A percentile compares a stretch with the other conserved stretches of the same genome.
Evolutionary conservation across 2,329 filamentous ascomycete genomes (phyloP).

Genomic region (Oidium heveae): DNA sequence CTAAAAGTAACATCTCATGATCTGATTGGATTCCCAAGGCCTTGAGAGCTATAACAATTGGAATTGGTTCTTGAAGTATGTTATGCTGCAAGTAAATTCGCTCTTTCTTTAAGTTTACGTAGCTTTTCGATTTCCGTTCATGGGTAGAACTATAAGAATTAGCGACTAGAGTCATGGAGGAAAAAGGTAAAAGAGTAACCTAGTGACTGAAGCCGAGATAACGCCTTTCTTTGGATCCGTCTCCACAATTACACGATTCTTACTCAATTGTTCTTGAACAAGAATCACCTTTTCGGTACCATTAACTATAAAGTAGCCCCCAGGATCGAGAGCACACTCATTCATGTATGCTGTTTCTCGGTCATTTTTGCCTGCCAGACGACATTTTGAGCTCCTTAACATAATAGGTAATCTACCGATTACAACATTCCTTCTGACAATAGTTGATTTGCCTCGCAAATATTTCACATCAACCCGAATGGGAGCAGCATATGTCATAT

Average conservation of each 20-base stretch:
- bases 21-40: conserved; percentile 85
- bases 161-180: conserved; percentile 4
- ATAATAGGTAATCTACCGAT: conserved; percentile 90
- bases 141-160: conserved; percentile 52
- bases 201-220: conserved; percentile 82
- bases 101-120: conserved; percentile 84
- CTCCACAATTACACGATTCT: conserved; percentile 96
- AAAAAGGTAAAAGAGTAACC: conserved; percentile 14
- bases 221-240: conserved; percentile 76
- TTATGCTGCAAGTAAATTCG: conserved; percentile 79
- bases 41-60: conserved; percentile 79
- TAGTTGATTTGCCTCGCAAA: conserved; percentile 51
- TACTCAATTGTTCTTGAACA: conserved; percentile 95
- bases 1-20: conserved; percentile 78
- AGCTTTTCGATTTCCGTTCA: conserved; percentile 93
- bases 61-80: conserved; percentile 76
- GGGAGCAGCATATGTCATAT: conserved; percentile 93
- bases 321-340: conserved; percentile 86
- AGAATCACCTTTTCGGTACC: conserved; percentile 97
- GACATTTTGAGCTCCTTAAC: conserved; percentile 86
- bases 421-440: conserved; percentile 49
- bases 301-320: conserved; percentile 92
- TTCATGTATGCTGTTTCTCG: conserved; percentile 76
- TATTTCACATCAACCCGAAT: conserved; percentile 87
- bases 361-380: conserved; percentile 61